phyloP scores from a whole-genome alignment of 331 rosid genomes.

The Arachis monticola region DNA sequence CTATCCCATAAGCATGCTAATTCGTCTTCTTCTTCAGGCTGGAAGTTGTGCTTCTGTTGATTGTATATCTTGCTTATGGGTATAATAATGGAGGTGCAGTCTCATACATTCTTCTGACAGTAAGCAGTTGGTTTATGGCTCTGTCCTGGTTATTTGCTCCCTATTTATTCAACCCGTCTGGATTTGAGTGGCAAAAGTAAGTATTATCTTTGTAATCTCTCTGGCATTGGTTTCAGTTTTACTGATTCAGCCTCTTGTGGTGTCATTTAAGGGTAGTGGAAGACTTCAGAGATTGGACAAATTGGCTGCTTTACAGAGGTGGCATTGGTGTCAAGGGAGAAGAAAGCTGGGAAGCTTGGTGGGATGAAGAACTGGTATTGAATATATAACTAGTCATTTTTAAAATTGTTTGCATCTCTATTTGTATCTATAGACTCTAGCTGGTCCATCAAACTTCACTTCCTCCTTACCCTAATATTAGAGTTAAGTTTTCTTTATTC shows the following conservation, averaged over 20 bases:
- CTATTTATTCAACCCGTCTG: conserved; percentile 92
- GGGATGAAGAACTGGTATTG: conserved; percentile 98
- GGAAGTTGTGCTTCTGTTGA: conserved; percentile 87
- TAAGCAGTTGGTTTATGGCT: conserved; percentile 99
- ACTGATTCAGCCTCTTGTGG: conserved; percentile 28
- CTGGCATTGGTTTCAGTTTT: conserved; percentile 12
- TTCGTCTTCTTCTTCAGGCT: conserved; percentile 60
- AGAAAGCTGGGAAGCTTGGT: conserved; percentile 99
- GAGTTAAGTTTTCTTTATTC: neutral
- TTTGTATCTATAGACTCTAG: neutral
- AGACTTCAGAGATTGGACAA: conserved; percentile 97
- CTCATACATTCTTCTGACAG: conserved; percentile 72
- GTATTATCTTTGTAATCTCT: conserved; percentile 36
- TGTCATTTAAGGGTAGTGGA: conserved; percentile 70
- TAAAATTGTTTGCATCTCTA: conserved; percentile 14
- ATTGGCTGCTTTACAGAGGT: conserved; percentile 96
- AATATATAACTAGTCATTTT: conserved; percentile 28
- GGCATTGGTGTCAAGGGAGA: conserved; percentile 99
- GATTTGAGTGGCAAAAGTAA: conserved; percentile 99
- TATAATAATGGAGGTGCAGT: conserved; percentile 65
- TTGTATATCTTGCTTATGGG: conserved; percentile 89
- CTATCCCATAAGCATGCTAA: neutral
- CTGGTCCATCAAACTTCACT: neutral
- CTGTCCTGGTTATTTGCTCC: conserved; percentile 98
- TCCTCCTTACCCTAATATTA: neutral